Base-by-base conservation (phyloP, 768 basidiomycete species). In the Rhodotorula paludigena region DNA sequence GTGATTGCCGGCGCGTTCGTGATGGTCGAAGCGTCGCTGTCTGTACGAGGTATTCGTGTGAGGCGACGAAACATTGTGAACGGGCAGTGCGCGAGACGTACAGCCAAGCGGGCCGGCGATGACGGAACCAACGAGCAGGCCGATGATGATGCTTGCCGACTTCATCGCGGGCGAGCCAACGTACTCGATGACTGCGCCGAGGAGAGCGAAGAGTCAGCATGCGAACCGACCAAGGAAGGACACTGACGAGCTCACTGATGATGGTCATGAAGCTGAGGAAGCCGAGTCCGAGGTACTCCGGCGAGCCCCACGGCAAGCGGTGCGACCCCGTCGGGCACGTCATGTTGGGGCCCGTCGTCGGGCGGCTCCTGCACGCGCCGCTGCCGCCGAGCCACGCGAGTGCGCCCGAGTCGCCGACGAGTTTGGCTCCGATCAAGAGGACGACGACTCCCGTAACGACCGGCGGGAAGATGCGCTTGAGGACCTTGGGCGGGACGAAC, bases 371-470 rank as follows among this genome's bases (percentile, higher is more conserved):
- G 47, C 47, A 48, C 47, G 25, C 25, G n/a, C n/a, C 25, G 47
- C 47, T 48, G n/a, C 47, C 47, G 47, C 47, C 47, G n/a, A 48
- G n/a, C 47, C 47, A 48, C n/a, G n/a, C 28, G n/a, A 48, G 47
- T 28, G 47, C 47, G n/a, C 47, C 47, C n/a, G n/a, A 28, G n/a
- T 48, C 47, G 47, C 47, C 47, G 47, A 48, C n/a, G n/a, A 48
- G 47, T 11, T 48, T 48, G 12, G n/a, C 25, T 25, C 47, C 47
- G 25, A 48, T 48, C 11, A 48, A 28, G 8, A 48, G 47, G n/a
- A 48, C 47, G n/a, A 48, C 47, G 47, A 15, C 12, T 25, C 47
- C 47, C 11, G 47, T 48, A 2, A 28, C n/a, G 47, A n/a, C 25
- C 0, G 47, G 47, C n/a, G 47, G 47, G n/a, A 48, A 48, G 47